phyloP scores from a whole-genome alignment of 2,329 filamentous ascomycete species.

The Biscogniauxia sp. region DNA sequence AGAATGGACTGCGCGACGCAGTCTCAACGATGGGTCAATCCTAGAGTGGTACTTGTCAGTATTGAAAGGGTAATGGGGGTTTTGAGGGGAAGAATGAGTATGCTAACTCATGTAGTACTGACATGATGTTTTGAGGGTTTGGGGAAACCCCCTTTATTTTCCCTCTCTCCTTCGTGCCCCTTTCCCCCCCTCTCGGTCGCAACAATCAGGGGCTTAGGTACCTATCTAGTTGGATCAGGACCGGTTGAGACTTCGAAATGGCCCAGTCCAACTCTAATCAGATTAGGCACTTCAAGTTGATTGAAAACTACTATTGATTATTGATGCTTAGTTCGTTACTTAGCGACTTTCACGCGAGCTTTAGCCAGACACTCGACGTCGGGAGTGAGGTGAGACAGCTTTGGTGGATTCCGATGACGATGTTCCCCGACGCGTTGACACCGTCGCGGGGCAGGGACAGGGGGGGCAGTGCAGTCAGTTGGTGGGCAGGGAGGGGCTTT shows the following conservation, averaged over 20 bases:
- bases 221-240: neutral
- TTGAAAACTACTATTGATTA: too few relatives aligned
- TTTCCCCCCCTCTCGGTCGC: neutral
- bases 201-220: neutral
- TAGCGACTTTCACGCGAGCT: too few relatives aligned
- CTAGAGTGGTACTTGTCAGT: slow-evolving; percentile 10
- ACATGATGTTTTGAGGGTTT: neutral
- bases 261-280: neutral
- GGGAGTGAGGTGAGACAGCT: neutral
- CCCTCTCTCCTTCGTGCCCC: neutral
- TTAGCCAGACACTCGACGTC: neutral
- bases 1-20: slow-evolving; percentile 77
- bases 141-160: too few relatives aligned
- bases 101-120: neutral
- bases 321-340: too few relatives aligned
- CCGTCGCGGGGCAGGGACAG: neutral
- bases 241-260: neutral
- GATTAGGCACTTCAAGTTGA: neutral
- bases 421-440: neutral
- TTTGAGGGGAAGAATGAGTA: neutral
- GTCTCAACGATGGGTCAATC: slow-evolving; percentile 72
- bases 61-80: neutral
- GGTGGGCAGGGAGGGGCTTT: neutral
- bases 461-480: neutral
- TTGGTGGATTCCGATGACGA: neutral